Conservation (phyloP, 2,329 filamentous ascomycete species). For the Colletotrichum tabaci region DNA sequence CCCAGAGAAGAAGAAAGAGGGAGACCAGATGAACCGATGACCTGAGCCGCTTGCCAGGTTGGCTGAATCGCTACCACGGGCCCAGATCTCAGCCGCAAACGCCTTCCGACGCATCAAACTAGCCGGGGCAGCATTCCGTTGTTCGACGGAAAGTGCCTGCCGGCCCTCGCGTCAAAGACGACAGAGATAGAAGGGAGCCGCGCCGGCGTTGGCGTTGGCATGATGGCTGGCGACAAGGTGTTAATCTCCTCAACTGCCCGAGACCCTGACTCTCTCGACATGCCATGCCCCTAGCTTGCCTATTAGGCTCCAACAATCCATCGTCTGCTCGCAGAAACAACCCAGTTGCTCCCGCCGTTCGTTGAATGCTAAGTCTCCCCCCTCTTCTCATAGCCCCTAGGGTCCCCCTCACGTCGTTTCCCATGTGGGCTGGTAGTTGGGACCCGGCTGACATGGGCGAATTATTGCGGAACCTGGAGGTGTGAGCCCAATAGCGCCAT, state of each 20-base stretch:
- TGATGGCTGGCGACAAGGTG: constrained; percentile 15
- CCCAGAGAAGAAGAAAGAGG: neutral
- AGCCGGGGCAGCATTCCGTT: constrained; percentile 18
- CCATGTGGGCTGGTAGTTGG: constrained; percentile 9
- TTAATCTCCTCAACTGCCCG: constrained; percentile 29
- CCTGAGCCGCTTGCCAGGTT: constrained; percentile 13
- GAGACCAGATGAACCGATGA: constrained; percentile 17
- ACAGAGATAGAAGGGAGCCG: constrained; percentile 37
- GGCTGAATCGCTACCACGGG: constrained; percentile 4
- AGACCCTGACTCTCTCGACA: constrained; percentile 9
- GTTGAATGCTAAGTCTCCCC: constrained; percentile 8
- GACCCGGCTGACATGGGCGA: constrained; percentile 11
- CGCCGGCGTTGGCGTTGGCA: constrained; percentile 6
- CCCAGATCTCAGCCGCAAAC: constrained; percentile 39
- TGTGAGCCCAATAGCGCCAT: constrained; percentile 30
- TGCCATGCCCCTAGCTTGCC: constrained; percentile 10
- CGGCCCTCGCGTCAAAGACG: constrained; percentile 21
- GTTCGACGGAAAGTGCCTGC: neutral
- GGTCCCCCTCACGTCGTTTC: constrained; percentile 1
- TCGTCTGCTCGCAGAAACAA: constrained; percentile 1
- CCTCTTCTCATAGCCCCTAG: neutral
- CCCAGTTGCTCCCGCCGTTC: constrained; percentile 16
- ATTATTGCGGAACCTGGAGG: constrained; percentile 18
- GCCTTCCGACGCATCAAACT: constrained; percentile 33
- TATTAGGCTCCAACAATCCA: constrained; percentile 28